Evolutionary conservation across 768 basidiomycete species (phyloP), one percentile per base, ranked within the genome.

Genomic region (Amanita pallidorosea): DNA sequence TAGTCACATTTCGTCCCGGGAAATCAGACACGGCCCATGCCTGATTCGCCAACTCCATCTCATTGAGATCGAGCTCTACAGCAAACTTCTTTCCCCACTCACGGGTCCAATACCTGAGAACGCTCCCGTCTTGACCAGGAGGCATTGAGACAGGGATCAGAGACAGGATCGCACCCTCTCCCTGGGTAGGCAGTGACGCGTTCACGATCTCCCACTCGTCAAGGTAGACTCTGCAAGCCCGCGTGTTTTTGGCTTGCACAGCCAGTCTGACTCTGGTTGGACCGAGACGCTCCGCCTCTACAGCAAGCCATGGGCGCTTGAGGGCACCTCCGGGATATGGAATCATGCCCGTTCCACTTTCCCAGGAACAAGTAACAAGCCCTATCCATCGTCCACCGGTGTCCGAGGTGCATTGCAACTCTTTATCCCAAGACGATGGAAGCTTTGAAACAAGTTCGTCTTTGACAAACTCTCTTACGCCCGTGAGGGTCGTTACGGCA

Each of bases 41-140:
- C 23, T 25, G n/a, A 15, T 49, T 41, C 27, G 15, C 17, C n/a
- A 7, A 17, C 7, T 38, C 29, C 23, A 7, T 17, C 25, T 38
- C 47, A 5, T 49, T 49, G n/a, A 77, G 81, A 22, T 72, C 69
- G 15, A 83, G 65, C 51, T 75, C 70, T 33, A 82, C 78, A 27
- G 65, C 68, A 49, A 81, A 80, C 53, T 60, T 65, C 51, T 68
- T 70, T 29, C 70, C 76, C 75, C 83, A 84, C 12, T 66, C 68
- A 7, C 83, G 70, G 51, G 76, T 79, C 81, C 80, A 85, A 17
- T 85, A 63, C n/a, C 70, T 60, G 25, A 83, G 49, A 53, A 70
- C 65, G 17, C 57, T 61, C 17, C 71, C 47, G n/a, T 62, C 58
- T 31, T 45, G 33, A 8, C 18, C 42, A 11, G 43, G 7, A 38